These are phyloP conservation scores for Geotrichum citri-aurantii DNA, from an alignment of 1,139 yeast genomes.

Conservation along the genomic window DNA sequence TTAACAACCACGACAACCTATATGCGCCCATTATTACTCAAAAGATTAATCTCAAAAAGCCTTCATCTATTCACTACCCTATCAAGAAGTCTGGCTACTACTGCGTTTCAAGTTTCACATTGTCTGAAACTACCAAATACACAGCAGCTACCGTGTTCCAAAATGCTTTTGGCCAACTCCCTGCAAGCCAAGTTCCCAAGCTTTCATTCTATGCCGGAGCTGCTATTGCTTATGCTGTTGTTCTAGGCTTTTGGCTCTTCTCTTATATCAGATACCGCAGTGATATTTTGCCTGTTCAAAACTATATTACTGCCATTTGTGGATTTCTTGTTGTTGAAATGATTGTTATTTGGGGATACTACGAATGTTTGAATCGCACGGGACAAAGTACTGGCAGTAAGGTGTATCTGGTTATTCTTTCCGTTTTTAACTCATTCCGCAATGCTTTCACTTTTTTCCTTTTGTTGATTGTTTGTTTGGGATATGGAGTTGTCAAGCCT, in stretches of 20 bases:
- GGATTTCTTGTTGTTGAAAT: conserved; percentile 80
- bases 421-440: conserved; percentile 73
- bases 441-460: conserved; percentile 85
- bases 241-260: conserved; percentile 75
- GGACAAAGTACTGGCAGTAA: conserved; percentile 58
- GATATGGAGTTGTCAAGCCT: conserved; percentile 88
- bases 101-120: conserved; percentile 70
- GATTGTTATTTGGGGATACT: conserved; percentile 85
- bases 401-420: conserved; percentile 69
- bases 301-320: conserved; percentile 80
- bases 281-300: conserved; percentile 85
- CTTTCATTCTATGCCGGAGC: conserved; percentile 83
- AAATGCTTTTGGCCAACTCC: conserved; percentile 82
- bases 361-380: conserved; percentile 69
- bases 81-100: conserved; percentile 80
- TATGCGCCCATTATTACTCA: conserved; percentile 55
- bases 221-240: conserved; percentile 76
- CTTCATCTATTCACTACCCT: conserved; percentile 55
- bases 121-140: conserved; percentile 42
- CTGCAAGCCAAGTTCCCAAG: conserved; percentile 89
- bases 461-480: conserved; percentile 76
- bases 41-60: conserved; percentile 51
- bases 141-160: conserved; percentile 69
- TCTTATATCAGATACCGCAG: conserved; percentile 81
- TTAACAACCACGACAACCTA: conserved; percentile 40